Base-by-base conservation (phyloP, 2,329 filamentous ascomycete genomes). In the Trichophyton verrucosum region DNA sequence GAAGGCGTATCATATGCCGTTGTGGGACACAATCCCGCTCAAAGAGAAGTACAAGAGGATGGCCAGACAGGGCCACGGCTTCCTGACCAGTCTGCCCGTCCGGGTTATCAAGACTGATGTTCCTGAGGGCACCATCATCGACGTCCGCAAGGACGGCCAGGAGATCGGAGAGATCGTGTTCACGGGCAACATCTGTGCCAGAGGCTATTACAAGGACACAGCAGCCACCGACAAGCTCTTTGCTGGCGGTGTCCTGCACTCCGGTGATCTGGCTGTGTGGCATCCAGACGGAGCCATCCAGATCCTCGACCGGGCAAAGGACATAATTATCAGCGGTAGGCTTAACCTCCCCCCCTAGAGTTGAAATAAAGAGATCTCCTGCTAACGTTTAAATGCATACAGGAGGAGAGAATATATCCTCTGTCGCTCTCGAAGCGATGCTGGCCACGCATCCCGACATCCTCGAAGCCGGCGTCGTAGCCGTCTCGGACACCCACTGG, bases 341-440 rank as follows among this genome's bases (percentile, higher is more conserved):
- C 73, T 33, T 38, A 3, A 9, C 30, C 9, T 11, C 8, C 33
- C 1, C 3, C 1, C 20, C 20, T 30, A 30, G 8, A 38, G 33
- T 30, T 30, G 6, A 30, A 38, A 13, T 13, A 38, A 0, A 38
- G 33, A 38, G 33, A 38, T 2, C 33, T 3, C 9, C 11, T 20
- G 49, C 51, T 55, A 36, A 55, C 15, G 2, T 13, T 30, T 6
- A 30, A 27, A n/a, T 61, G 57, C 20, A 46, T 42, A 55, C 63
- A 89, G 91, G 92, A 55, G 94, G 94, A 61, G 94, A 99, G 74
- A 99, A 99, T 72, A 97, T 99, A 64, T 95, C 89, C 2, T 95
- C 89, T 0, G 87, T 99, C 1, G 91, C 94, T 0, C 81, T 99
- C 2, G 94, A 99, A 75, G 84, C 86, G 62, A 89, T 95, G 85